phyloP scores from a whole-genome alignment of 345 rosid genomes.

The Euphorbia tirucalli region DNA sequence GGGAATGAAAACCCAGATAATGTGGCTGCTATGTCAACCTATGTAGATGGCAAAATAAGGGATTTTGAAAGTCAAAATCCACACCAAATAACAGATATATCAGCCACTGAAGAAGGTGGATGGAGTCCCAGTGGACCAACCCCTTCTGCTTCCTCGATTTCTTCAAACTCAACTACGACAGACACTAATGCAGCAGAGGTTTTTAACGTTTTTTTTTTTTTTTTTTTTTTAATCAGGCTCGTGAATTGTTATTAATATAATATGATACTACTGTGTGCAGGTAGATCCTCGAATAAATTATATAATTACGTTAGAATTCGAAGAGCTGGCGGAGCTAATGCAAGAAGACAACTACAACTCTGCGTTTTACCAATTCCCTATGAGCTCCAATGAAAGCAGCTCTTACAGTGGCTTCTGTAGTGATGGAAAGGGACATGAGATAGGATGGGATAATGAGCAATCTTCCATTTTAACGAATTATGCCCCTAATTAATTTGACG shows the following conservation, averaged over 20 bases:
- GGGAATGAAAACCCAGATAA: background rate
- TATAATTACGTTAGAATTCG: background rate
- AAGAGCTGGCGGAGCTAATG: background rate
- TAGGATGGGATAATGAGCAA: background rate
- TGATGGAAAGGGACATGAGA: background rate
- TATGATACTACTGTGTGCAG: background rate
- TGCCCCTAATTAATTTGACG: no score
- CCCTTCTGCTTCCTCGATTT: background rate
- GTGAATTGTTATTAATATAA: background rate
- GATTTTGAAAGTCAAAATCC: constrained; percentile 12
- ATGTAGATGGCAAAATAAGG: background rate
- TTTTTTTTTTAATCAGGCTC: background rate
- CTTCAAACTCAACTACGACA: background rate
- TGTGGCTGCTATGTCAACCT: constrained; percentile 3
- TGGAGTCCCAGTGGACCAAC: background rate
- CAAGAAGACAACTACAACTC: no score
- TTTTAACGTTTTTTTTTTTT: background rate
- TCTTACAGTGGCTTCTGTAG: background rate
- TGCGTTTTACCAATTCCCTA: background rate
- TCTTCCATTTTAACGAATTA: background rate
- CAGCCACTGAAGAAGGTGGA: background rate
- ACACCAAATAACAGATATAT: background rate
- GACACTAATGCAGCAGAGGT: background rate
- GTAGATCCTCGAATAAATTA: background rate
- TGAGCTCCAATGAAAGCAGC: background rate